Base-by-base conservation (phyloP, 768 basidiomycete genomes). In the Rhizopogon vulgaris region DNA sequence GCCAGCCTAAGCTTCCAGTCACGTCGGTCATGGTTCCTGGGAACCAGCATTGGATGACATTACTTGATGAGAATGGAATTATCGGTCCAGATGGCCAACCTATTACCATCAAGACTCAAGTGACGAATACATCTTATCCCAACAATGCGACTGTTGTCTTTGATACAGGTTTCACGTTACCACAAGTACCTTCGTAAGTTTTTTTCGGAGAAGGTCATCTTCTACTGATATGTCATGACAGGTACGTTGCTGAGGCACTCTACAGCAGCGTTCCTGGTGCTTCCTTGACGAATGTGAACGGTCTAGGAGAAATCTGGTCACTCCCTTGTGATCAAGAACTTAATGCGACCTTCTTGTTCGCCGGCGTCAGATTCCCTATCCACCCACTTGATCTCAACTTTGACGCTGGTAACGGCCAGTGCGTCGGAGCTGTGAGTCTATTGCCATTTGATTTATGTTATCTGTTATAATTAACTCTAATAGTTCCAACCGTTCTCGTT, bases 401-500 rank as follows among this genome's bases (percentile, higher is more conserved):
- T 41, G 58, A 56, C 41, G 51, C 48, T 14, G 45, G 58, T 27
- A 38, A 14, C 59, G 49, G 57, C 54, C 8, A 41, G 27, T 79
- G 78, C 56, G 52, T 71, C 6, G 76, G 78, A 25, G 56, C 73
- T 65, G 83, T 84, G 56, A 56, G 78, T 62, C 3, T 36, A 34
- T 9, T 28, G 37, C 39, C 2, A 49, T 22, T 30, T 10, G 22
- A 24, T 2, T 34, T 3, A 6, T 46, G 5, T 3, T 46, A 41
- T 48, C 27, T 43, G 7, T 56, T 36, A 22, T 37, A 38, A 48
- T 17, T 51, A 1, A 25, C 39, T 14, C 18, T 17, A 24, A 18
- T 52, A 87, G 85, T 89, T 87, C 70, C 87, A 88, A 57, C 85
- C 86, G 6, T 77, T 80, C 39, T 75, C 78, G 7, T 79, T 75